These are phyloP conservation scores for Ophiostoma pallidulum DNA, from an alignment of 2,329 filamentous ascomycete species.

Conservation along the genomic window DNA sequence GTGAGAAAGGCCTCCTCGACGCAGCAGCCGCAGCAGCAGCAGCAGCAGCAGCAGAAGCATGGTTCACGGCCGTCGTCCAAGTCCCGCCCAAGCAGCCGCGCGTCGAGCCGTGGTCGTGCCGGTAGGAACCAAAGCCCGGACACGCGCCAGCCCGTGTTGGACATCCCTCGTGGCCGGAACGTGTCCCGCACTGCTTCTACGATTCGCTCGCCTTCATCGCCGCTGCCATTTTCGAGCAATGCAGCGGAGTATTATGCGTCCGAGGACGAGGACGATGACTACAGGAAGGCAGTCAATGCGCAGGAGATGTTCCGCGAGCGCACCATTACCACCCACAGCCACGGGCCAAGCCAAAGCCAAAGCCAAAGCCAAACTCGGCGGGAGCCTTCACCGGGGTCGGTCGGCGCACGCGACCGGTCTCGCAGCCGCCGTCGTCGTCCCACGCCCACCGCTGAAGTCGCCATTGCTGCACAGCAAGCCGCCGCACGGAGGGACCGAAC, in stretches of 20 bases:
- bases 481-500: conserved; percentile 21
- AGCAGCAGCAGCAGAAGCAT: conserved; percentile 12
- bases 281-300: conserved; percentile 41
- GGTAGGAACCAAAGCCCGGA: conserved; percentile 38
- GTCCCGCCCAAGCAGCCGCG: conserved; percentile 32
- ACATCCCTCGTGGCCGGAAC: conserved; percentile 51
- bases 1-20: conserved; percentile 2
- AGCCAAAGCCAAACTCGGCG: conserved; percentile 30
- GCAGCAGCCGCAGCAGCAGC: background rate
- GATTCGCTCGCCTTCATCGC: conserved; percentile 67
- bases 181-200: conserved; percentile 48
- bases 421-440: conserved; percentile 18
- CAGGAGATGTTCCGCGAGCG: conserved; percentile 44
- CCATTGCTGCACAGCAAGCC: conserved; percentile 2
- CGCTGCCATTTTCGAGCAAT: conserved; percentile 61
- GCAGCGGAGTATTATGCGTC: conserved; percentile 44
- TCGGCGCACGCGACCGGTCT: conserved; percentile 19
- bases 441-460: background rate
- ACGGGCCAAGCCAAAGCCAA: conserved; percentile 38
- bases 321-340: conserved; percentile 27
- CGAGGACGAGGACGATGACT: conserved; percentile 55
- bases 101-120: conserved; percentile 37
- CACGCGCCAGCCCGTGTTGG: conserved; percentile 32
- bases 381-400: conserved; percentile 20
- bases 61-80: conserved; percentile 24